Evolutionary conservation across 495 filamentous ascomycete species (phyloP).

Genomic region (Aspergillus affinis): DNA sequence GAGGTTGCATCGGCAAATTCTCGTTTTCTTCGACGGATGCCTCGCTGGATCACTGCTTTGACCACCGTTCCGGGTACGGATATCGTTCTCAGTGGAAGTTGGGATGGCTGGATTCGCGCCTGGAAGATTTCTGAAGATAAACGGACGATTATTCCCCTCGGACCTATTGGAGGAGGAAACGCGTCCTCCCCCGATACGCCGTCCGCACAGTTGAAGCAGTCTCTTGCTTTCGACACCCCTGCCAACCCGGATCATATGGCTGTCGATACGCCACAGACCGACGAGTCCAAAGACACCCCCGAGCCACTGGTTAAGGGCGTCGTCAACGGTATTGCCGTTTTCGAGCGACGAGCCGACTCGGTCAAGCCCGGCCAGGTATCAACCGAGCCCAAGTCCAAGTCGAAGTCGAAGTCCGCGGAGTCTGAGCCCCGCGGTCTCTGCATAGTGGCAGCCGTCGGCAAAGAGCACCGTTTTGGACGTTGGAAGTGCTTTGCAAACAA

Average conservation of each 20-base stretch:
- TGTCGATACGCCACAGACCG: conserved; percentile 14
- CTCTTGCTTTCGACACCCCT: conserved; percentile 30
- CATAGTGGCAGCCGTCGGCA: conserved; percentile 79
- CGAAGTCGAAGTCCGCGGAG: conserved; percentile 52
- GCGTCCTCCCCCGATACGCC: conserved; percentile 31
- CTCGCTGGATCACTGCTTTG: conserved; percentile 88
- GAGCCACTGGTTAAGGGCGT: conserved; percentile 63
- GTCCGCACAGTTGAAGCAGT: conserved; percentile 38
- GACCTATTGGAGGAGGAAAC: conserved; percentile 55
- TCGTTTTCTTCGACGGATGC: conserved; percentile 45
- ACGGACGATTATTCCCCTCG: conserved; percentile 68
- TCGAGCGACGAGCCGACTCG: conserved; percentile 57
- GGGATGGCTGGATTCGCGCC: conserved; percentile 85
- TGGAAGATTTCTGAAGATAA: conserved; percentile 86
- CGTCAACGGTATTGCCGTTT: conserved; percentile 80
- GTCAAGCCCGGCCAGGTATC: conserved; percentile 24
- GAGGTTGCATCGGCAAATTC: conserved; percentile 57
- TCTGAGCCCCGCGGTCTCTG: conserved; percentile 63
- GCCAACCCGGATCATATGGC: conserved; percentile 26
- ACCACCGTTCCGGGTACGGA: conserved; percentile 83
- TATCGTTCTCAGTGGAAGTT: conserved; percentile 83
- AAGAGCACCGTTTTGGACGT: conserved; percentile 77
- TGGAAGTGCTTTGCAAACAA: conserved; percentile 60
- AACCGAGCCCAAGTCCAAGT: conserved; percentile 22
- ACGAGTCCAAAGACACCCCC: conserved; percentile 16